Evolutionary conservation across 139 green algal species (phyloP), one percentile per base, ranked within the genome.

Genomic region (Desmodesmus armatus): DNA sequence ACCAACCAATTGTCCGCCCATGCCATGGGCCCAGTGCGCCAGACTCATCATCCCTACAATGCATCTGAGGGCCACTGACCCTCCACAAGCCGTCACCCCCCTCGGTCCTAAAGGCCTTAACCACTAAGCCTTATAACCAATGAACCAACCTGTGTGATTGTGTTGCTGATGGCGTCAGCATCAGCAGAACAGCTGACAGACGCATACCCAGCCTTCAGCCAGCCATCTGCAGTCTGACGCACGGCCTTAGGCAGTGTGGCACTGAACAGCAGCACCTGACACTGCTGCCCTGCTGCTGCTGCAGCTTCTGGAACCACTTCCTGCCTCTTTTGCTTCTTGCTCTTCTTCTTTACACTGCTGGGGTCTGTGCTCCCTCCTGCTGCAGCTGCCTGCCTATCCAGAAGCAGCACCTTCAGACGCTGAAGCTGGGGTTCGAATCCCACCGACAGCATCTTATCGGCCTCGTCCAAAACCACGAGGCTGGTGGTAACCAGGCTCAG

Each of bases 381-480:
- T 72, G 71, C 78, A 55, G 15, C 70, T 71, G 1, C 9, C 21
- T 51, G 23, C 31, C 62, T 35, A 23, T 31, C 70, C 13, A 95
- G 83, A 37, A 97, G 53, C 80, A 94, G 51, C 0, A 2, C 75
- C 15, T 74, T 83, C 78, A 98, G 77, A 3, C 89, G 72, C 4
- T 95, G 90, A 17, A 98, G 79, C 85, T 98, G 94, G 13, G 92
- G 89, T 76, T 87, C 40, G 55, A 98, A 95, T 29, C 96, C 96
- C 27, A 96, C 78, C 6, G 82, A 87, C 69, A 98, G 89, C 95
- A 98, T 97, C 85, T 96, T 96, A 87, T 98, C 96, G 0, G 95
- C 95, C 81, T 98, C 96, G 65, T 98, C 96, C 55, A 98, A 80
- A 33, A 97, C 95, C 31, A 97, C 83, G 65, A 69, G 83, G 37